Conservation (phyloP, 1,284 basidiomycete species). For the Takashimella koratensis region DNA sequence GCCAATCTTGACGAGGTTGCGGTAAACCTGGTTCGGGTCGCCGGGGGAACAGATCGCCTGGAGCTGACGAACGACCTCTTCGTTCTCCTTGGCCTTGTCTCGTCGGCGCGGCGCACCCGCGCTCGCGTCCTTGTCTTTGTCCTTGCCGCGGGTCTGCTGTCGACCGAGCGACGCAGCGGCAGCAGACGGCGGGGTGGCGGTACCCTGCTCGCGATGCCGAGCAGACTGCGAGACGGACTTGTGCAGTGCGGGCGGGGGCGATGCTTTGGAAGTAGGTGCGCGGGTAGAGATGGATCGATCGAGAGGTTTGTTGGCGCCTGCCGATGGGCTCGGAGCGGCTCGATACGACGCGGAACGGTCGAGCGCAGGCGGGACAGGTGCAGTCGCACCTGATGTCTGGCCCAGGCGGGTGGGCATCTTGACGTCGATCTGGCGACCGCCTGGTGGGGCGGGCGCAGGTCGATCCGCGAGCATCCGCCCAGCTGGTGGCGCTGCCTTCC, state of each 20-base stretch:
- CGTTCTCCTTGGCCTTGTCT: slow-evolving; percentile 82
- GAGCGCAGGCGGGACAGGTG: slow-evolving; percentile 22
- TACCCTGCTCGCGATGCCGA: slow-evolving; percentile 19
- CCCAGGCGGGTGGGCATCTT: slow-evolving; percentile 12
- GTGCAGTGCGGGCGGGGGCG: slow-evolving; percentile 26
- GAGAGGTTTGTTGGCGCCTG: slow-evolving; percentile 31
- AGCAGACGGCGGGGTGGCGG: slow-evolving; percentile 18
- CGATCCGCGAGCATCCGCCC: slow-evolving; percentile 26
- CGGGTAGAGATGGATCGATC: slow-evolving; percentile 52
- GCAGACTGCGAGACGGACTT: slow-evolving; percentile 41
- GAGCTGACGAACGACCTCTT: slow-evolving; percentile 85
- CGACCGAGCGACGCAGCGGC: slow-evolving; percentile 28
- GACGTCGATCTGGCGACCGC: slow-evolving; percentile 11
- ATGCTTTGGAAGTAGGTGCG: slow-evolving; percentile 28
- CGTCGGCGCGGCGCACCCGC: slow-evolving; percentile 71
- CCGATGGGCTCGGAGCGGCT: slow-evolving; percentile 30
- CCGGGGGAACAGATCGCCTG: slow-evolving; percentile 95
- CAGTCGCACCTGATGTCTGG: slow-evolving; percentile 17
- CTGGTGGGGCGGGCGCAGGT: slow-evolving; percentile 28
- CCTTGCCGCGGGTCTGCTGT: slow-evolving; percentile 33
- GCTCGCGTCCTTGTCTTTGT: slow-evolving; percentile 25
- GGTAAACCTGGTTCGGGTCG: slow-evolving; percentile 90
- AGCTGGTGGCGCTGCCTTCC: slow-evolving; percentile 15
- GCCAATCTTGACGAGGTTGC: slow-evolving; percentile 92
- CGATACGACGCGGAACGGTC: slow-evolving; percentile 49